phyloP scores from a whole-genome alignment of 1,284 basidiomycete species.

The Ceratobasidium sp. region DNA sequence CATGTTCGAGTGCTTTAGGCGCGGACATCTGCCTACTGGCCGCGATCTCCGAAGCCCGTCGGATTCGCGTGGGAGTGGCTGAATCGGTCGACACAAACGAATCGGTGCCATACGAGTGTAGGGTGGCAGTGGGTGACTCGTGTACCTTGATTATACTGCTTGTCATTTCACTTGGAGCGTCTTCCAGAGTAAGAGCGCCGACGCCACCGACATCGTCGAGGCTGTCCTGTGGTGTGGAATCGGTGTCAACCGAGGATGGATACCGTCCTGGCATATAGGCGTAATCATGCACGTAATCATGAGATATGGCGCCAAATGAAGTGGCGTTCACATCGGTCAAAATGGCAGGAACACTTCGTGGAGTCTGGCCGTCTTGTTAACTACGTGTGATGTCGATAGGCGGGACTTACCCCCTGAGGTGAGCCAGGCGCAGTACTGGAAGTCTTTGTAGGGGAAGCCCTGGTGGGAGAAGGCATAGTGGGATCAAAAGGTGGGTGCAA shows the following conservation, averaged over 20 bases:
- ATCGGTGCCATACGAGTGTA: conserved; percentile 20
- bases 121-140: conserved; percentile 22
- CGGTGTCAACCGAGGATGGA: conserved; percentile 17
- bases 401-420: not conserved
- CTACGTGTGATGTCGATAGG: not conserved
- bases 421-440: conserved; percentile 3
- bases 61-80: conserved; percentile 13
- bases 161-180: not conserved
- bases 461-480: conserved; percentile 5
- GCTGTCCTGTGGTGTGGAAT: conserved; percentile 11
- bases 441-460: not conserved
- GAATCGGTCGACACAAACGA: conserved; percentile 35
- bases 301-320: not conserved
- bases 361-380: conserved; percentile 11
- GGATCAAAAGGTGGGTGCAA: conserved; percentile 6
- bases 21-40: conserved; percentile 32
- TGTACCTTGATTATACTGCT: conserved; percentile 25
- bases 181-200: not conserved
- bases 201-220: conserved; percentile 26
- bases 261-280: conserved; percentile 18
- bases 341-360: conserved; percentile 10
- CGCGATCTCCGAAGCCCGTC: conserved; percentile 23
- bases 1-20: conserved; percentile 34
- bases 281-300: conserved; percentile 2
- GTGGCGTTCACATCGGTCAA: conserved; percentile 12